Evolutionary conservation across 768 basidiomycete species (phyloP).

Genomic region (Daedaleopsis sinensis): DNA sequence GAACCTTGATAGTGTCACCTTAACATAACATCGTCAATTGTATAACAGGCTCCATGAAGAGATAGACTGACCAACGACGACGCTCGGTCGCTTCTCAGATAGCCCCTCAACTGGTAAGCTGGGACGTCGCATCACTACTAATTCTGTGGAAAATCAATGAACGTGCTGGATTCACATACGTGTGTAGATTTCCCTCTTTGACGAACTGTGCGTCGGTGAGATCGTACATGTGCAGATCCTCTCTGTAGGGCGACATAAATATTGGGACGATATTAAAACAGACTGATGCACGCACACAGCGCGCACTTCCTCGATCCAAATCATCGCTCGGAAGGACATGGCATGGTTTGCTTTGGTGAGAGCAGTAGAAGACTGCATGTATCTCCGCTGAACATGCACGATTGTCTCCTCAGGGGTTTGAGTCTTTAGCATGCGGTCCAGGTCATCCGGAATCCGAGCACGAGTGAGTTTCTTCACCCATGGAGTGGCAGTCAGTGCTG

Average conservation of each 20-base stretch:
- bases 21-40: slow-evolving; percentile 19
- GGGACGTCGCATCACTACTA: background rate
- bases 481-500: slow-evolving; percentile 12
- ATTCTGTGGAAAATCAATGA: background rate
- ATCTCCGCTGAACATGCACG: background rate
- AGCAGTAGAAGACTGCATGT: background rate
- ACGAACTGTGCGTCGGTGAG: slow-evolving; percentile 42
- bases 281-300: background rate
- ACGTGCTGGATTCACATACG: slow-evolving; percentile 33
- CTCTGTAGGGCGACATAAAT: slow-evolving; percentile 18
- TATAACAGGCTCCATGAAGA: background rate
- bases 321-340: background rate
- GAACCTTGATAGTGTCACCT: slow-evolving; percentile 38
- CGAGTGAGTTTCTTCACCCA: slow-evolving; percentile 23
- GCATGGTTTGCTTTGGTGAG: background rate
- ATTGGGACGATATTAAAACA: background rate
- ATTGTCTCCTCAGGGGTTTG: background rate
- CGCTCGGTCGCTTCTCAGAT: slow-evolving; percentile 60
- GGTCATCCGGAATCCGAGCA: slow-evolving; percentile 14
- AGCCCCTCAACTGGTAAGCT: slow-evolving; percentile 58
- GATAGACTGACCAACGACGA: slow-evolving; percentile 52
- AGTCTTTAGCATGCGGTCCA: background rate
- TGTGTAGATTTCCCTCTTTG: slow-evolving; percentile 43
- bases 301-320: background rate
- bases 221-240: slow-evolving; percentile 38